These are phyloP conservation scores for Phallus indusiatus DNA, from an alignment of 768 basidiomycete species.

Conservation along the genomic window DNA sequence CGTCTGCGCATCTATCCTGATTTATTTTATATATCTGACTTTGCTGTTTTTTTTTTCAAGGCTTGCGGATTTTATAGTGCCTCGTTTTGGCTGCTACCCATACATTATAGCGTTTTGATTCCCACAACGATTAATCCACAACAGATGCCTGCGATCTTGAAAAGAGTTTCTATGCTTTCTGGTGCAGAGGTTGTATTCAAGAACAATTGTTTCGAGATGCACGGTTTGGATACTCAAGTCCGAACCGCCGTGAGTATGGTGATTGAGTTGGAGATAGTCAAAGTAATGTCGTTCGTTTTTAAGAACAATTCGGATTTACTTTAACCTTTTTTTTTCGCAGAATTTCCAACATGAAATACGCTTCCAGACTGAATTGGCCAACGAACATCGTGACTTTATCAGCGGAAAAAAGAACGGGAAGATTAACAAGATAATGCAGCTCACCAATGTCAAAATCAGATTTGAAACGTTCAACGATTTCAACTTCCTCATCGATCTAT, in stretches of 20 bases:
- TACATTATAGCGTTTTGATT: conserved; percentile 86
- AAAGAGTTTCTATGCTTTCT: conserved; percentile 76
- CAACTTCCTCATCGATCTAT: conserved; percentile 89
- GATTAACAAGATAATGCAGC: conserved; percentile 99
- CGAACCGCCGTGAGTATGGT: conserved; percentile 77
- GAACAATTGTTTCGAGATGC: conserved; percentile 95
- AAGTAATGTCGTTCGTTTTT: conserved; percentile 57
- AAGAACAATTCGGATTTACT: neutral
- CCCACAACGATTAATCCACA: conserved; percentile 72
- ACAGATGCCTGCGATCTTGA: conserved; percentile 76
- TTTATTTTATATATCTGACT: neutral
- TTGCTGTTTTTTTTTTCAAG: conserved; percentile 28
- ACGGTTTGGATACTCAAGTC: conserved; percentile 88
- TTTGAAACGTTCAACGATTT: conserved; percentile 97
- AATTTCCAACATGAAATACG: conserved; percentile 95
- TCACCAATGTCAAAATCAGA: conserved; percentile 94
- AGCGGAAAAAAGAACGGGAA: conserved; percentile 99
- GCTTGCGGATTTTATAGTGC: conserved; percentile 93
- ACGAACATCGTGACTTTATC: conserved; percentile 98
- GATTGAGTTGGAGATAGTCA: conserved; percentile 84
- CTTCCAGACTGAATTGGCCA: conserved; percentile 95
- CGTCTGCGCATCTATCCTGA: conserved; percentile 22
- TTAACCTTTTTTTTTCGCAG: too few species aligned
- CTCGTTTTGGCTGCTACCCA: conserved; percentile 93
- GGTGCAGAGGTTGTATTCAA: conserved; percentile 96